These are phyloP conservation scores for Bolboschoenus planiculmis DNA, from an alignment of 176 grass and related monocot species.

Conservation along the genomic window DNA sequence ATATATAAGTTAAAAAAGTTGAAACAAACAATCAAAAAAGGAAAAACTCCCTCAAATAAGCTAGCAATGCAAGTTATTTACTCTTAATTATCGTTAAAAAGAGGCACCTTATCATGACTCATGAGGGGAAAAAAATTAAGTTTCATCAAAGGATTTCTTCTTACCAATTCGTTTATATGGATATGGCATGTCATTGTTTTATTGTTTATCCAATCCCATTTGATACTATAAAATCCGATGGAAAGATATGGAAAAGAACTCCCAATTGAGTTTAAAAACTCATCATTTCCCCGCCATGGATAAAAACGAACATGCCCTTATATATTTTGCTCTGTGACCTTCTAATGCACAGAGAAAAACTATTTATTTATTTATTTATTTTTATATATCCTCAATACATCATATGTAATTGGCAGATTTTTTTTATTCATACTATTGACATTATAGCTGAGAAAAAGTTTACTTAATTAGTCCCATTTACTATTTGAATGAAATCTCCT, in stretches of 20 bases:
- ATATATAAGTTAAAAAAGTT: background rate
- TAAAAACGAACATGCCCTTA: background rate
- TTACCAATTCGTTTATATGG: background rate
- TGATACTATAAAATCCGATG: background rate
- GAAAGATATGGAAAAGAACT: background rate
- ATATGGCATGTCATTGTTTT: background rate
- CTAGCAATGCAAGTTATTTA: background rate
- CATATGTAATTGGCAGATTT: background rate
- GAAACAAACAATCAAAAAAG: background rate
- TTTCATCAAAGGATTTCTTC: background rate
- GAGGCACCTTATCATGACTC: background rate
- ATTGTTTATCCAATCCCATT: background rate
- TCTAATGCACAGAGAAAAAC: background rate
- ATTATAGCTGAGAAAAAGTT: background rate
- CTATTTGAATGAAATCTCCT: background rate
- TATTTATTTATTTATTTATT: background rate
- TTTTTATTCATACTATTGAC: background rate
- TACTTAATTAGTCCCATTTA: background rate
- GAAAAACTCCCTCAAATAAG: background rate
- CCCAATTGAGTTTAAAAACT: background rate
- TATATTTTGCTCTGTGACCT: background rate
- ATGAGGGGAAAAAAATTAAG: background rate
- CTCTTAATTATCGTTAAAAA: background rate
- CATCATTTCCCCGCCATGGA: background rate
- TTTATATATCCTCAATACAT: background rate